These are phyloP conservation scores for Chrysochromulina tobinii DNA, from an alignment of 78 protist species.

Conservation along the genomic window DNA sequence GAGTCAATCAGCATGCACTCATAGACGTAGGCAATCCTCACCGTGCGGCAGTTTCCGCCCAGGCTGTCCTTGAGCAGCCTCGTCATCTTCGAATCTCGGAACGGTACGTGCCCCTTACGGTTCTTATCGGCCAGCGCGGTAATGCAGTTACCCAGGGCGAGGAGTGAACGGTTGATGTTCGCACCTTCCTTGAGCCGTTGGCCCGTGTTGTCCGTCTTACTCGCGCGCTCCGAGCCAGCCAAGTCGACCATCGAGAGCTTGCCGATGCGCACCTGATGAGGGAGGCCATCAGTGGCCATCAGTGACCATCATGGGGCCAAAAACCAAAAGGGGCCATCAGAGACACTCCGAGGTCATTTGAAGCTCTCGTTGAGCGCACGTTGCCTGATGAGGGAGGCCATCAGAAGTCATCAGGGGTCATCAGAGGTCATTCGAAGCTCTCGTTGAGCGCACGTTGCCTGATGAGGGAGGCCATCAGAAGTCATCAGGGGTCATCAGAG, in stretches of 20 bases:
- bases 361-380: too few species aligned
- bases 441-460: too few species aligned
- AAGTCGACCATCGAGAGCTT: conserved; percentile 82
- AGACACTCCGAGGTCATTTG: too few species aligned
- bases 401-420: too few species aligned
- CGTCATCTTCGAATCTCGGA: conserved; percentile 95
- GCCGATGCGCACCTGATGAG: not conserved
- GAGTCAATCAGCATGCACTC: too few species aligned
- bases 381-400: too few species aligned
- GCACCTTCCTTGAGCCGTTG: conserved; percentile 75
- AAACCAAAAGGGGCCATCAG: too few species aligned
- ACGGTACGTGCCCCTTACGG: conserved; percentile 73
- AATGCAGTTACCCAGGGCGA: conserved; percentile 88
- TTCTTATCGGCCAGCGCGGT: conserved; percentile 59
- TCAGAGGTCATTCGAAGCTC: too few species aligned
- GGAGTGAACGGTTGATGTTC: conserved; percentile 80
- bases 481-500: too few species aligned
- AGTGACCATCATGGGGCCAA: too few species aligned
- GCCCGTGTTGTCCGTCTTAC: conserved; percentile 47
- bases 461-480: too few species aligned
- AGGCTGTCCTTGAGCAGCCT: conserved; percentile 90
- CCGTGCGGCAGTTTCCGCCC: conserved; percentile 81
- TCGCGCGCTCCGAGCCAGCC: conserved; percentile 89
- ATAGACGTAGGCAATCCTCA: conserved; percentile 59
- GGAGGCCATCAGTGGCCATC: too few species aligned